A percentile compares a stretch with the other conserved stretches of the same genome.
Evolutionary conservation across 495 filamentous ascomycete genomes (phyloP).

Genomic region (Daldinia caldariorum): DNA sequence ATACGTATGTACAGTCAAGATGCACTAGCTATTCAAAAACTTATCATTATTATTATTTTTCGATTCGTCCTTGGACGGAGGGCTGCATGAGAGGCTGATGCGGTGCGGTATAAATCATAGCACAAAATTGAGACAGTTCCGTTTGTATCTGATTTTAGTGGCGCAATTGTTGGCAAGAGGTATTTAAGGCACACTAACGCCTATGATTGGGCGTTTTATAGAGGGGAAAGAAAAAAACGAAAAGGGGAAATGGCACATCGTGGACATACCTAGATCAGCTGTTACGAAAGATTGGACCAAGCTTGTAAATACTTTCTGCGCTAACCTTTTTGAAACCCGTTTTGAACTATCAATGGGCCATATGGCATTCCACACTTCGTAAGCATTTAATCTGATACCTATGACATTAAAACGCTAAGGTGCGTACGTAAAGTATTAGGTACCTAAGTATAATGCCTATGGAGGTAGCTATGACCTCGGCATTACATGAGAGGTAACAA

Average conservation of each 20-base stretch:
- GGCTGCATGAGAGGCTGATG: background rate
- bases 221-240: no score
- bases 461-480: no score
- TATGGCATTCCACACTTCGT: background rate
- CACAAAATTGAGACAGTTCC: background rate
- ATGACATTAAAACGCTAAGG: no score
- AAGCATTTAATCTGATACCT: background rate
- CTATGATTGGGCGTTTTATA: no score
- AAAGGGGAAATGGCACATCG: no score
- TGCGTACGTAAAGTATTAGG: no score
- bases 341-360: background rate
- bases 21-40: background rate
- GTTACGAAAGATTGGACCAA: background rate
- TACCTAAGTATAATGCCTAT: no score
- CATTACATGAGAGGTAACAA: no score
- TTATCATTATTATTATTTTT: background rate
- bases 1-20: conserved; percentile 1
- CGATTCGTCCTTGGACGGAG: background rate
- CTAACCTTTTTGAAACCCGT: background rate
- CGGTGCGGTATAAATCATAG: background rate
- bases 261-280: background rate
- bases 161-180: background rate
- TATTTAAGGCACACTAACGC: no score
- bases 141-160: background rate
- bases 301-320: background rate